Conservation (phyloP, 2,329 filamentous ascomycete species). For the Colletotrichum destructivum region DNA sequence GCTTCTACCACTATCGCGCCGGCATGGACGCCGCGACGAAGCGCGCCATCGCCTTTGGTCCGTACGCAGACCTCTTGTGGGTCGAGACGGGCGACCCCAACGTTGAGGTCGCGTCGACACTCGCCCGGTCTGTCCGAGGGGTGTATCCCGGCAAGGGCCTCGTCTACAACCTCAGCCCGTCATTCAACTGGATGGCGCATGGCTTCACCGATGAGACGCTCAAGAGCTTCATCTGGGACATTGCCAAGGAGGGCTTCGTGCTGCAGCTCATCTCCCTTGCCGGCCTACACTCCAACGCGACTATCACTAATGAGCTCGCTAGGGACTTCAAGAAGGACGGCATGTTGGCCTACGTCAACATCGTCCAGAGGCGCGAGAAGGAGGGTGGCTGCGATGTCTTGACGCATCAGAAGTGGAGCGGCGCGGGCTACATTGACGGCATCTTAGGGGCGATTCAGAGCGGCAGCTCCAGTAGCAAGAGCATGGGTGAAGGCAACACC, state of each 20-base stretch:
- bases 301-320: slow-evolving; percentile 81
- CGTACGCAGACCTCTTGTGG: slow-evolving; percentile 96
- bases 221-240: slow-evolving; percentile 95
- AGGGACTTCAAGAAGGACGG: slow-evolving; percentile 89
- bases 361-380: slow-evolving; percentile 92
- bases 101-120: slow-evolving; percentile 81
- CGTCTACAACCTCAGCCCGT: slow-evolving; percentile 96
- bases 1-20: slow-evolving; percentile 91
- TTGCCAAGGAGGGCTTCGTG: slow-evolving; percentile 88
- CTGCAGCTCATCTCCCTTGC: slow-evolving; percentile 78
- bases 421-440: slow-evolving; percentile 83
- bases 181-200: slow-evolving; percentile 98
- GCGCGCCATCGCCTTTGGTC: slow-evolving; percentile 90
- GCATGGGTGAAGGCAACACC: slow-evolving; percentile 96
- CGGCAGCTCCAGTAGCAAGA: slow-evolving; percentile 89
- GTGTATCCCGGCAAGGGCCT: slow-evolving; percentile 85
- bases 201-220: slow-evolving; percentile 88
- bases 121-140: slow-evolving; percentile 82
- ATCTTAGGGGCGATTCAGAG: slow-evolving; percentile 93
- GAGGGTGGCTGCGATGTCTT: slow-evolving; percentile 92
- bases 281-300: slow-evolving; percentile 76
- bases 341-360: slow-evolving; percentile 97
- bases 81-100: slow-evolving; percentile 94
- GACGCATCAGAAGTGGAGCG: slow-evolving; percentile 91
- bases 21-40: slow-evolving; percentile 92